Conservation (phyloP, 495 filamentous ascomycete species). For the Rusavskia elegans region DNA sequence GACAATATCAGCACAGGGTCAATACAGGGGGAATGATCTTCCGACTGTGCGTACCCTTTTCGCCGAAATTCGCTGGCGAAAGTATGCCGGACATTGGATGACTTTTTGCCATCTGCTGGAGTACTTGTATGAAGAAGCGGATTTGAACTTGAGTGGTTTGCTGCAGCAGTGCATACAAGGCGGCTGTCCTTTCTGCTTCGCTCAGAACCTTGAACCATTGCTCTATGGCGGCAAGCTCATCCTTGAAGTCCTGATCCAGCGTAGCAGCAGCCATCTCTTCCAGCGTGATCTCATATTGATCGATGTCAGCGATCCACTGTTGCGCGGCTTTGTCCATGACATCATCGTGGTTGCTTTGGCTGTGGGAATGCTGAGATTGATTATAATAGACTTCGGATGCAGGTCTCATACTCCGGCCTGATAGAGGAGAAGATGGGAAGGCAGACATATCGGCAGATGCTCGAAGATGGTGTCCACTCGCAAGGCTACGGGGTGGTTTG, state of each 20-base stretch:
- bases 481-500: constrained; percentile 73
- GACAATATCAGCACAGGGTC: not conserved
- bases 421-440: constrained; percentile 57
- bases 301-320: constrained; percentile 97
- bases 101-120: constrained; percentile 96
- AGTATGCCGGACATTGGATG: constrained; percentile 95
- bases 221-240: constrained; percentile 95
- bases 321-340: constrained; percentile 84
- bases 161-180: constrained; percentile 86
- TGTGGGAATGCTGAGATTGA: constrained; percentile 44
- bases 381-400: constrained; percentile 87
- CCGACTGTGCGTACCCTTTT: constrained; percentile 56
- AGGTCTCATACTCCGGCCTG: constrained; percentile 70
- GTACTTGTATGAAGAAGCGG: constrained; percentile 94
- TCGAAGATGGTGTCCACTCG: constrained; percentile 69
- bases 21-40: constrained; percentile 4
- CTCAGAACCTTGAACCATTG: constrained; percentile 98
- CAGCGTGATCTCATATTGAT: constrained; percentile 91
- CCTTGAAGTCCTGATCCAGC: constrained; percentile 97
- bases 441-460: constrained; percentile 95
- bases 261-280: constrained; percentile 99
- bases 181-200: constrained; percentile 90
- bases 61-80: constrained; percentile 84
- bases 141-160: constrained; percentile 99
- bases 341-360: constrained; percentile 60